A percentile compares a stretch with the other conserved stretches of the same genome.
Conservation (phyloP, 441 rosid species). For the Cnidoscolus chayamansa region DNA sequence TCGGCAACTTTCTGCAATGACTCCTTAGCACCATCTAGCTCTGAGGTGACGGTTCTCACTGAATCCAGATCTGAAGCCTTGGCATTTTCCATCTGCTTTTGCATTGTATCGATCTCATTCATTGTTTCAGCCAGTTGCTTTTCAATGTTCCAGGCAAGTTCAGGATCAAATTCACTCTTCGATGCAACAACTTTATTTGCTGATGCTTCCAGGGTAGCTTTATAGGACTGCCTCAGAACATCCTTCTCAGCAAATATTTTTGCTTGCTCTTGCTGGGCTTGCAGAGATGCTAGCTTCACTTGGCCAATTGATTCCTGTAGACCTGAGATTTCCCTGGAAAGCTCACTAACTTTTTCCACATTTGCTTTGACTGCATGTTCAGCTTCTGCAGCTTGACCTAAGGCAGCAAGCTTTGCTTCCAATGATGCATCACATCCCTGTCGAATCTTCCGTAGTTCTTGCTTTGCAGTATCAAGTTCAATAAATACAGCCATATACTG, state of each 20-base stretch:
- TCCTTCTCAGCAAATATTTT: constrained; percentile 70
- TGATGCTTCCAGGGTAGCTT: constrained; percentile 60
- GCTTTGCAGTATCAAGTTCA: constrained; percentile 74
- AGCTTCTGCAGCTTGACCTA: constrained; percentile 58
- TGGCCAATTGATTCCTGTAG: constrained; percentile 74
- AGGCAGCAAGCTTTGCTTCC: constrained; percentile 57
- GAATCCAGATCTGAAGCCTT: constrained; percentile 75
- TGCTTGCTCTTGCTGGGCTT: constrained; percentile 64
- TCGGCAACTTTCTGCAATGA: constrained; percentile 64
- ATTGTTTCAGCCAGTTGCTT: constrained; percentile 55
- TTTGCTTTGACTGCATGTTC: constrained; percentile 50
- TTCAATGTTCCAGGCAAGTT: constrained; percentile 59
- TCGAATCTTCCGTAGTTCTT: constrained; percentile 62
- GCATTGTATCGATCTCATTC: constrained; percentile 52
- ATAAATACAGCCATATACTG: constrained; percentile 47
- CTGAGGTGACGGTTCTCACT: constrained; percentile 57
- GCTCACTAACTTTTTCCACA: constrained; percentile 61
- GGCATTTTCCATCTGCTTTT: constrained; percentile 66
- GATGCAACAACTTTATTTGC: constrained; percentile 48
- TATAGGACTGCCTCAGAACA: constrained; percentile 54
- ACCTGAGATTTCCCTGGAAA: constrained; percentile 61
- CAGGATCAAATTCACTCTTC: constrained; percentile 71
- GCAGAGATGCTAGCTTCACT: constrained; percentile 63
- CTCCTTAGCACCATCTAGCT: constrained; percentile 74
- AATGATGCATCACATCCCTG: constrained; percentile 60